Evolutionary conservation across 371 early-diverging fungal species (phyloP).

Genomic region (Syncephalis plumigaleata): DNA sequence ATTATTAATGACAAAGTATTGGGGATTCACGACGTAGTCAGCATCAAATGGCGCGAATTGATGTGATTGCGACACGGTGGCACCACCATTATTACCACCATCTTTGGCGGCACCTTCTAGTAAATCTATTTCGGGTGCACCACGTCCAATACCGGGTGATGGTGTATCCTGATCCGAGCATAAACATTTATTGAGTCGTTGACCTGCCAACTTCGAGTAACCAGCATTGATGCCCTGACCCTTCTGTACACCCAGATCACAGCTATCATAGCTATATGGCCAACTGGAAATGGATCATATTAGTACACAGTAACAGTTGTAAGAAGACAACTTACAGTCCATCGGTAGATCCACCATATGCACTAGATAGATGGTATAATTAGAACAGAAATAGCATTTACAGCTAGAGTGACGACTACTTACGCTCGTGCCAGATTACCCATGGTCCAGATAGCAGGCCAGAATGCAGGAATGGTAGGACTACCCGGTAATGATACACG

Average conservation of each 20-base stretch:
- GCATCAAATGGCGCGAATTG: constrained; percentile 8
- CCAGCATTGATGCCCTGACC: constrained; percentile 14
- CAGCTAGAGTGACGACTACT: too few species aligned
- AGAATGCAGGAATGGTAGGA: constrained; percentile 21
- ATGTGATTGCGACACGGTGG: constrained; percentile 5
- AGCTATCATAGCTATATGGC: constrained; percentile 32
- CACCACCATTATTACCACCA: not conserved
- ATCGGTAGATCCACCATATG: constrained; percentile 30
- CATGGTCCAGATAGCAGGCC: constrained; percentile 36
- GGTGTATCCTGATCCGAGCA: constrained; percentile 25
- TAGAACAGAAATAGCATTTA: too few species aligned
- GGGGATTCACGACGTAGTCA: not conserved
- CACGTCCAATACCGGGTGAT: constrained; percentile 26
- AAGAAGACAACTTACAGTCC: constrained; percentile 12
- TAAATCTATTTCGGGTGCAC: constrained; percentile 36
- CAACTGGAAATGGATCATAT: constrained; percentile 1
- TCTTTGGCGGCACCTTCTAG: constrained; percentile 15
- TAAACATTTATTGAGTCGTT: constrained; percentile 28
- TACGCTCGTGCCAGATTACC: constrained; percentile 31
- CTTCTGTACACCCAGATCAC: constrained; percentile 23
- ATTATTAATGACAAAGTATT: not conserved
- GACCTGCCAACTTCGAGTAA: constrained; percentile 13
- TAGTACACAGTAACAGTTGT: too few species aligned
- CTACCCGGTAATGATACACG: constrained; percentile 27
- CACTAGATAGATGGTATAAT: constrained; percentile 5